Percentiles rank a stretch among this genome's conserved stretches.
phyloP scores from a whole-genome alignment of 75 land plant genomes.

The Cupressus sempervirens region DNA sequence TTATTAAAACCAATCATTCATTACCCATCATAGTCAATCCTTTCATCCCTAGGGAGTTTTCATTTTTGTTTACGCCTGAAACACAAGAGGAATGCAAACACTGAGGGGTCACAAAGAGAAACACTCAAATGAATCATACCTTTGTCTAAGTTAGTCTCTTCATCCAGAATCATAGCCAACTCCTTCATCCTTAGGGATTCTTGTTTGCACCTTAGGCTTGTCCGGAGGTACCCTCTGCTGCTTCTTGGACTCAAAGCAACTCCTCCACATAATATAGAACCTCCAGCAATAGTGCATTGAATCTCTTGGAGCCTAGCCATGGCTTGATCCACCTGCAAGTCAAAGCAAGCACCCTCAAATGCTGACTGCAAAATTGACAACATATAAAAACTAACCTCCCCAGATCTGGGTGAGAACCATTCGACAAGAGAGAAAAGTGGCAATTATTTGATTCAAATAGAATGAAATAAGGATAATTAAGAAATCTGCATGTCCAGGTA shows the following conservation, averaged over 20 bases:
- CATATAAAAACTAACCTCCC: not conserved
- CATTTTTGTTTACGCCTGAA: constrained; percentile 49
- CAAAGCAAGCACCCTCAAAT: not conserved
- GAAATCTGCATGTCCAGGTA: not conserved
- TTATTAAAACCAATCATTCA: too few relatives aligned
- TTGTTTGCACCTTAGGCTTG: constrained; percentile 61
- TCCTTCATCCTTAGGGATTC: constrained; percentile 49
- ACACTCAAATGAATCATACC: not conserved
- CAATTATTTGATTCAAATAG: not conserved
- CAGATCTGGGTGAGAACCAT: not conserved
- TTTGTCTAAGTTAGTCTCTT: not conserved
- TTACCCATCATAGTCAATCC: not conserved
- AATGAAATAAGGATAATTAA: not conserved
- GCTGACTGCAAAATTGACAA: not conserved
- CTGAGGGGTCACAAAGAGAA: not conserved
- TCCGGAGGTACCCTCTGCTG: constrained; percentile 43
- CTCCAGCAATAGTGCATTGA: constrained; percentile 55
- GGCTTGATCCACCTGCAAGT: constrained; percentile 54
- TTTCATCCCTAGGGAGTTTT: constrained; percentile 25
- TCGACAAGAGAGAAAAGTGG: not conserved
- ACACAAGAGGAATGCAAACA: not conserved
- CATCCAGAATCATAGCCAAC: not conserved
- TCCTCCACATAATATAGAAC: constrained; percentile 36
- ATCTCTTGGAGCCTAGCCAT: constrained; percentile 68
- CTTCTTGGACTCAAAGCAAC: constrained; percentile 53